Percentiles rank a stretch among this genome's conserved stretches.
Conservation (phyloP, 306 rosid species). For the Cicer yamashitae region DNA sequence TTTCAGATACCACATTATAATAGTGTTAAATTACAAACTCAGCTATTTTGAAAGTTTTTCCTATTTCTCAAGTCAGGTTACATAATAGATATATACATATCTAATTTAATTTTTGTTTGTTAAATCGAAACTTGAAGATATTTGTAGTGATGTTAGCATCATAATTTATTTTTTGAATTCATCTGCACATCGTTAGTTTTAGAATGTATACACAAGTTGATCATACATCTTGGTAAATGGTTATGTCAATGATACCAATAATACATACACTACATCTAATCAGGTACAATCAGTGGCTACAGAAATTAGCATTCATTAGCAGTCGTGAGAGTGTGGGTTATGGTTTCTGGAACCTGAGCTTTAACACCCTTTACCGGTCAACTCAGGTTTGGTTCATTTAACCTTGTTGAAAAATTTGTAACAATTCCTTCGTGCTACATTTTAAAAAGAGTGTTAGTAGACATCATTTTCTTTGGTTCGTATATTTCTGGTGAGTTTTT, state of each 20-base stretch:
- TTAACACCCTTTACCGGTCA: slow-evolving; percentile 65
- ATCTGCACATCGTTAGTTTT: slow-evolving; percentile 20
- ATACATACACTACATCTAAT: slow-evolving; percentile 44
- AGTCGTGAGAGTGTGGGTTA: slow-evolving; percentile 70
- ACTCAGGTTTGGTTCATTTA: slow-evolving; percentile 65
- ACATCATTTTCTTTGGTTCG: slow-evolving; percentile 3
- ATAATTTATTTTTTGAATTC: not conserved
- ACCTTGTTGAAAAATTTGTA: slow-evolving; percentile 15
- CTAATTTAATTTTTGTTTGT: slow-evolving; percentile 20
- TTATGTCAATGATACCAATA: slow-evolving; percentile 28
- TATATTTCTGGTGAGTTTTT: not conserved
- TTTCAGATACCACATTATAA: no score
- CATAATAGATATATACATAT: not conserved
- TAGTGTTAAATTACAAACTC: no score
- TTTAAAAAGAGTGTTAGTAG: not conserved
- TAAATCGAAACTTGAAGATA: slow-evolving; percentile 52
- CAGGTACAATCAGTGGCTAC: slow-evolving; percentile 74
- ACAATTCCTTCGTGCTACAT: not conserved
- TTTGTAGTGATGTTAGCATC: slow-evolving; percentile 57
- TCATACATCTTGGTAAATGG: not conserved
- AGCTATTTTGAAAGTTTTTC: not conserved
- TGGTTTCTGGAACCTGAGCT: slow-evolving; percentile 77
- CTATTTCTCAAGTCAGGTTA: not conserved
- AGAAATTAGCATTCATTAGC: slow-evolving; percentile 59
- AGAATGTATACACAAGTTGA: slow-evolving; percentile 3